Percentiles rank a stretch among this genome's conserved stretches.
These are phyloP conservation scores for Sarcodon sp. DNA, from an alignment of 768 basidiomycete species.

Conservation along the genomic window DNA sequence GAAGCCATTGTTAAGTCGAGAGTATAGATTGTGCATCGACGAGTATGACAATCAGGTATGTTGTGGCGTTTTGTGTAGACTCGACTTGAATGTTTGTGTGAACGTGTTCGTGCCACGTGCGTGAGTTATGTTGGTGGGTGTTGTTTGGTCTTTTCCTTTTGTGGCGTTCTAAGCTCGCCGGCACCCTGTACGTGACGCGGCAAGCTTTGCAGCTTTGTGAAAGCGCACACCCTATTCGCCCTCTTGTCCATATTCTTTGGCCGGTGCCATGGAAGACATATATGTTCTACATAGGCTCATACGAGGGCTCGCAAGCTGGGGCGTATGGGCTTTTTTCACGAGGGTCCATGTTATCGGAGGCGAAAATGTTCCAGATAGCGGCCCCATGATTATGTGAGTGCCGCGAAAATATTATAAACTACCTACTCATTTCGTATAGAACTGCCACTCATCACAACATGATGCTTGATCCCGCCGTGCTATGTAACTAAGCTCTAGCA, in stretches of 20 bases:
- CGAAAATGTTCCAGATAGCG: conserved; percentile 78
- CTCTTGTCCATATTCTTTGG: neutral
- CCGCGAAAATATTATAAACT: neutral
- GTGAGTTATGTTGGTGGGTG: neutral
- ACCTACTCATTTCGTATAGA: conserved; percentile 22
- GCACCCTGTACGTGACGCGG: neutral
- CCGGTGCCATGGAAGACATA: conserved; percentile 17
- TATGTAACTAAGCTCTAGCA: conserved; percentile 42
- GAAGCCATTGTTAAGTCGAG: conserved; percentile 64
- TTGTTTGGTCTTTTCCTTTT: conserved; percentile 1
- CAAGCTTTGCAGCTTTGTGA: no score
- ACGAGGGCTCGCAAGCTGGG: conserved; percentile 56
- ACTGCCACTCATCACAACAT: conserved; percentile 89
- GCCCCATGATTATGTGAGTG: conserved; percentile 88
- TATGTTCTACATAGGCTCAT: conserved; percentile 55
- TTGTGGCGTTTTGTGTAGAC: neutral
- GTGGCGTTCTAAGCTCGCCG: conserved; percentile 1
- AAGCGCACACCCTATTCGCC: neutral
- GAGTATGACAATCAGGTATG: neutral
- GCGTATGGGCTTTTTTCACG: conserved; percentile 79
- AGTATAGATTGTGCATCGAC: conserved; percentile 56
- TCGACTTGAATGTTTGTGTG: neutral
- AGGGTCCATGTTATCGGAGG: conserved; percentile 78
- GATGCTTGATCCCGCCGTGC: conserved; percentile 79
- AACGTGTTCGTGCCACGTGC: conserved; percentile 4